These are phyloP conservation scores for Eucalyptus erythrocorys DNA, from an alignment of 345 rosid species.

Conservation along the genomic window DNA sequence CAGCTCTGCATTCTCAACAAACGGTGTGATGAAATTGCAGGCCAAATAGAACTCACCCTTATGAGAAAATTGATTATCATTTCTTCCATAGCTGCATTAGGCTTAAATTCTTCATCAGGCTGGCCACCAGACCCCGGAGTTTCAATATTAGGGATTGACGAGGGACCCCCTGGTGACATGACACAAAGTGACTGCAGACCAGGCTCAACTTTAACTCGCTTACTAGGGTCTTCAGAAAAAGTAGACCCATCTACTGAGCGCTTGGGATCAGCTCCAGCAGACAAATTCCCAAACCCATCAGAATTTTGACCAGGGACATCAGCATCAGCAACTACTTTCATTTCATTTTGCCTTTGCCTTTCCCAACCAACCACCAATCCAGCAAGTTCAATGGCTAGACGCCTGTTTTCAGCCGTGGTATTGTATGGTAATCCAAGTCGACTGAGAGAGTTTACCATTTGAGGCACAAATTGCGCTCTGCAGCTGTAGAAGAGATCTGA, in stretches of 20 bases:
- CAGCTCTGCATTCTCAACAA: neutral
- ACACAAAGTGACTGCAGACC: slow-evolving; percentile 90
- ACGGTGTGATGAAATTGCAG: neutral
- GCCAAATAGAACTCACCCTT: slow-evolving; percentile 50
- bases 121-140: slow-evolving; percentile 95
- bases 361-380: slow-evolving; percentile 99
- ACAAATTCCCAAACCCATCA: slow-evolving; percentile 44
- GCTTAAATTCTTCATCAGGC: slow-evolving; percentile 98
- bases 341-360: slow-evolving; percentile 93
- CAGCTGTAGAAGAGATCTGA: slow-evolving; percentile 95
- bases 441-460: slow-evolving; percentile 98
- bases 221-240: slow-evolving; percentile 73
- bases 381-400: slow-evolving; percentile 98
- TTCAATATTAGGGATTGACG: slow-evolving; percentile 82
- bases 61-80: slow-evolving; percentile 98
- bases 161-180: slow-evolving; percentile 93
- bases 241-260: slow-evolving; percentile 70
- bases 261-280: slow-evolving; percentile 52
- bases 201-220: slow-evolving; percentile 87
- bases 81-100: slow-evolving; percentile 99
- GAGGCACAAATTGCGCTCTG: slow-evolving; percentile 99
- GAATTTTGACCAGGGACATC: slow-evolving; percentile 46
- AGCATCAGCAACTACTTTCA: slow-evolving; percentile 53
- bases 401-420: slow-evolving; percentile 90
- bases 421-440: slow-evolving; percentile 95